Conservation (phyloP, 176 grass and related monocot species). For the Poa pratensis region DNA sequence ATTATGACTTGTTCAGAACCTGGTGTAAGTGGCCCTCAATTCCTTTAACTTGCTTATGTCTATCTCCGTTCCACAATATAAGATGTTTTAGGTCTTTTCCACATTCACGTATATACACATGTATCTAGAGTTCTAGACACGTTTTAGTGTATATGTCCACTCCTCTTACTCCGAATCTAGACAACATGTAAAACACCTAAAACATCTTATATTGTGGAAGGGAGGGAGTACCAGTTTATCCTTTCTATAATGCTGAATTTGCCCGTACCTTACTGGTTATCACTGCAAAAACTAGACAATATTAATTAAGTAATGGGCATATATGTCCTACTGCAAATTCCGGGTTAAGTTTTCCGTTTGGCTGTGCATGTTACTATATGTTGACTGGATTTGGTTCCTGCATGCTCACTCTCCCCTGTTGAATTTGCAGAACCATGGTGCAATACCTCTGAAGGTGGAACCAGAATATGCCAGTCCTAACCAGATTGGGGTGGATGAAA, state of each 20-base stretch:
- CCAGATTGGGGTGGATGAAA: slow-evolving; percentile 48
- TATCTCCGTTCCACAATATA: too few species aligned
- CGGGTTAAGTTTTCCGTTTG: background rate
- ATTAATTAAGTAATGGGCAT: background rate
- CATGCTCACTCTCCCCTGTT: slow-evolving; percentile 17
- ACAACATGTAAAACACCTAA: too few species aligned
- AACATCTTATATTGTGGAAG: too few species aligned
- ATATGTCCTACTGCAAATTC: slow-evolving; percentile 13
- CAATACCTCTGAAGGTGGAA: slow-evolving; percentile 47
- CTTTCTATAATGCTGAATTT: slow-evolving; percentile 12
- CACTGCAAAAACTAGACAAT: slow-evolving; percentile 25
- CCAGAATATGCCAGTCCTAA: slow-evolving; percentile 43
- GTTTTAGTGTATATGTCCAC: too few species aligned
- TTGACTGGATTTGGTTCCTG: background rate
- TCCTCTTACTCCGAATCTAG: too few species aligned
- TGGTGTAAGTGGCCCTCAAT: background rate
- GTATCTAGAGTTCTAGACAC: too few species aligned
- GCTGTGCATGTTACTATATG: background rate
- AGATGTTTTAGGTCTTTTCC: too few species aligned
- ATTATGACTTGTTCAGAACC: background rate
- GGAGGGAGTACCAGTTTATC: background rate
- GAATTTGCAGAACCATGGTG: slow-evolving; percentile 47
- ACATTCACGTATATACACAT: too few species aligned
- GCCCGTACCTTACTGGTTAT: background rate
- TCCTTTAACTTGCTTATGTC: background rate